Evolutionary conservation across 225 moss, liverwort and hornwort genomes (phyloP), one percentile per base, ranked within the genome.

Genomic region (Antitrichia curtipendula): DNA sequence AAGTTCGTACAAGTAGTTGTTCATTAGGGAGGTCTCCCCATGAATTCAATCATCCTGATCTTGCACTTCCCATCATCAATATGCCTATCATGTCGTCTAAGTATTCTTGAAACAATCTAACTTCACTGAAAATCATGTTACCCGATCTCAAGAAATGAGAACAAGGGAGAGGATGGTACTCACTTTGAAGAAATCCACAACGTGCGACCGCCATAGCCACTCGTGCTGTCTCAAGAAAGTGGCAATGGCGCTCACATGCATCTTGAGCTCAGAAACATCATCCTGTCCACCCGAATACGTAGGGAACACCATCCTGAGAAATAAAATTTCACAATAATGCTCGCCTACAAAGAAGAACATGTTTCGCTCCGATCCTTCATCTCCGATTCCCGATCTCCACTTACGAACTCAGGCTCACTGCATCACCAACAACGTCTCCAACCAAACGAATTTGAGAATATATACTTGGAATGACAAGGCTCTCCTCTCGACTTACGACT

Each of bases 171-270:
- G 29, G 58, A 77, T 28, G 74, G 75, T 29, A 60, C 92, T 70
- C 63, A 92, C 94, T 76, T 93, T 93, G 78, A 94, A 94, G 83
- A 93, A 94, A 85, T 94, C 93, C 65, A 94, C 93, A 32, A 94
- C 93, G 80, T 94, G 94, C 38, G 94, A 92, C 81, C 91, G 91
- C 94, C 94, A 94, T 45, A 94, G 88, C 90, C 89, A 89, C 84
- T 92, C 91, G 74, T 92, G 92, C 58, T 87, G 88, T 65, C 89
- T 89, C 85, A 91, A 66, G 66, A 91, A 91, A 29, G 74, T 18
- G 65, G 89, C 87, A 43, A 93, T 92, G 49, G 92, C 82, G 20
- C 62, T 87, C 83, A 94, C 86, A 45, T 89, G 92, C 80, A 34
- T 73, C 85, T 75, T 92, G 59, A 92, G 88, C 38, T 86, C 90